Evolutionary conservation across 1,139 yeast species (phyloP).

Genomic region (Yamadazyma blattariae): DNA sequence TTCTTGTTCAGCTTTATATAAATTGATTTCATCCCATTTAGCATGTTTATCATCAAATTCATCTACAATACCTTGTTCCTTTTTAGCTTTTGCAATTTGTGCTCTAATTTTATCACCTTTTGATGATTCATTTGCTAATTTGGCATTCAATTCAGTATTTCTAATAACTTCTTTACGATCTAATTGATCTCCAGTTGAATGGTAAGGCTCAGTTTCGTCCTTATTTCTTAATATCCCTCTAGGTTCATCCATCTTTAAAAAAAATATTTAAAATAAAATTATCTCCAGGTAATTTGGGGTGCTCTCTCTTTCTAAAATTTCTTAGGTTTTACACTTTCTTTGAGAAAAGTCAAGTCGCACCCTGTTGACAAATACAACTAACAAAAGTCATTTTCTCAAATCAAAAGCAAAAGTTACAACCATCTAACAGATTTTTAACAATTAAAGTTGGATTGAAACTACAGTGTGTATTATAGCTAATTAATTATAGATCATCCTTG

Average conservation of each 20-base stretch:
- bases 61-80: constrained; percentile 8
- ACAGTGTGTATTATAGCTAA: no score
- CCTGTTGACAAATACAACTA: constrained; percentile 2
- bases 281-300: no score
- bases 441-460: no score
- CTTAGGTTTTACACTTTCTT: no score
- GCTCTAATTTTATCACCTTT: constrained; percentile 42
- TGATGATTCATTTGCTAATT: constrained; percentile 25
- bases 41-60: constrained; percentile 18
- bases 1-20: constrained; percentile 65
- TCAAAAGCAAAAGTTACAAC: no score
- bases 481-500: no score
- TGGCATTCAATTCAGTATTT: constrained; percentile 42
- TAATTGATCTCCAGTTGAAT: constrained; percentile 16
- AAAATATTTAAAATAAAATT: no score
- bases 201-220: constrained; percentile 10
- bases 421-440: no score
- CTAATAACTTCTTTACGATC: constrained; percentile 46
- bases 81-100: constrained; percentile 30
- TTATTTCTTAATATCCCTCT: constrained; percentile 45
- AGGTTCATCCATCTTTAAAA: constrained; percentile 19
- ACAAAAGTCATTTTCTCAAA: background rate
- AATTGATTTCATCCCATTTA: constrained; percentile 73
- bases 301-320: background rate
- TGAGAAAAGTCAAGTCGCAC: no score